Conservation (phyloP, 768 basidiomycete species). For the Trametes meyenii region DNA sequence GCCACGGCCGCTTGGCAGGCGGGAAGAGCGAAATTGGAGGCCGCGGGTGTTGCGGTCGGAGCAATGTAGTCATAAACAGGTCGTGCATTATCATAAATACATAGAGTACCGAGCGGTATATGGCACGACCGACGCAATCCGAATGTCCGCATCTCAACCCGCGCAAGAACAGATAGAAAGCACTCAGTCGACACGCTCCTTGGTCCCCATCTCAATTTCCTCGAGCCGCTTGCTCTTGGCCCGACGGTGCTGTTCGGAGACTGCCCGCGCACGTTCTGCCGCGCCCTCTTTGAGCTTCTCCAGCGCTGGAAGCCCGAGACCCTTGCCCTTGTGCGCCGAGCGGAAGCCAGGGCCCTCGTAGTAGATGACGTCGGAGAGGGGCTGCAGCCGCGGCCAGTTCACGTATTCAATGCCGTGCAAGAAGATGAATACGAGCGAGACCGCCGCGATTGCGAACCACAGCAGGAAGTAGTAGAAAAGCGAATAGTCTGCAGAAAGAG, state of each 20-base stretch:
- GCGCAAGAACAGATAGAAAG: neutral
- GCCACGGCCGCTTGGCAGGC: neutral
- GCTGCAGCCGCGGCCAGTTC: constrained; percentile 87
- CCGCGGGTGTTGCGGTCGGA: neutral
- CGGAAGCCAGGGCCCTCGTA: constrained; percentile 91
- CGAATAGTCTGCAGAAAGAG: constrained; percentile 69
- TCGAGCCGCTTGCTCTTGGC: constrained; percentile 48
- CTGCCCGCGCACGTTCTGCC: constrained; percentile 44
- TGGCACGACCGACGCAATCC: constrained; percentile 1
- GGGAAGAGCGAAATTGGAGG: too few species aligned
- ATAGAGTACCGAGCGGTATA: constrained; percentile 14
- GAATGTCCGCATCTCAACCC: constrained; percentile 5
- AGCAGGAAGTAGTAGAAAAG: constrained; percentile 83
- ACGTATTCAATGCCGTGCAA: constrained; percentile 94
- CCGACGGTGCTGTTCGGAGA: constrained; percentile 31
- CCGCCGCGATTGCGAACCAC: constrained; percentile 68
- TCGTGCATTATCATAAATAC: constrained; percentile 21
- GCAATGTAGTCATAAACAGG: constrained; percentile 2
- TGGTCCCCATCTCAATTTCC: constrained; percentile 82
- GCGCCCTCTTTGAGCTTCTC: constrained; percentile 41
- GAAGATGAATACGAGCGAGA: constrained; percentile 72
- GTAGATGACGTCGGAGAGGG: constrained; percentile 76
- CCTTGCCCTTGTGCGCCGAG: constrained; percentile 75
- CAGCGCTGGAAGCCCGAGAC: constrained; percentile 48
- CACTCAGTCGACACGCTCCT: constrained; percentile 61